These are phyloP conservation scores for Cytidiella melzeri DNA, from an alignment of 768 basidiomycete species.

Conservation along the genomic window DNA sequence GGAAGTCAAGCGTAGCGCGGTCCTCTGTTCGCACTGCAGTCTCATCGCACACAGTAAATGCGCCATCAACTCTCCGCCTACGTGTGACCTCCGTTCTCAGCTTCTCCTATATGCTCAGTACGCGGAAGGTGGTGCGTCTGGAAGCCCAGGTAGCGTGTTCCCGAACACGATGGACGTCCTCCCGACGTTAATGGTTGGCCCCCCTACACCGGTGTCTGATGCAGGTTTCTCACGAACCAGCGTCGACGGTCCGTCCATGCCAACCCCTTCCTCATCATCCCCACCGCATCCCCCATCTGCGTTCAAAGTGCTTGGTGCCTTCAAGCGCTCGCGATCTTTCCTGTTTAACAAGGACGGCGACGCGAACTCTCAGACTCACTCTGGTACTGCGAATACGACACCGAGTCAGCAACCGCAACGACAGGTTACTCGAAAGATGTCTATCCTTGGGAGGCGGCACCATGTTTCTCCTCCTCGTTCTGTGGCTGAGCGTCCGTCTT, in stretches of 20 bases:
- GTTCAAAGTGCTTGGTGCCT: slow-evolving; percentile 59
- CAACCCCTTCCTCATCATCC: slow-evolving; percentile 25
- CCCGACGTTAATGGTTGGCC: slow-evolving; percentile 27
- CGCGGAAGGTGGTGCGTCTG: slow-evolving; percentile 58
- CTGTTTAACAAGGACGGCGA: slow-evolving; percentile 22
- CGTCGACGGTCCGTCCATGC: slow-evolving; percentile 32
- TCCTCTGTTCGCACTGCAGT: slow-evolving; percentile 85
- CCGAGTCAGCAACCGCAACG: slow-evolving; percentile 16
- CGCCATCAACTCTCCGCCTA: slow-evolving; percentile 63
- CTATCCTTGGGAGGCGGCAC: slow-evolving; percentile 31
- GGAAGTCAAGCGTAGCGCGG: slow-evolving; percentile 78
- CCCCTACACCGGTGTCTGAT: slow-evolving; percentile 49
- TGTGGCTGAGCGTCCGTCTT: slow-evolving; percentile 44
- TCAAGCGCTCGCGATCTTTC: slow-evolving; percentile 61
- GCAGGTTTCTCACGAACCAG: slow-evolving; percentile 40
- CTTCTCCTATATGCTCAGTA: slow-evolving; percentile 75
- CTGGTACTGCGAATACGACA: too few relatives aligned
- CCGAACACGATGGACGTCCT: slow-evolving; percentile 46
- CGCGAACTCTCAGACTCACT: neutral
- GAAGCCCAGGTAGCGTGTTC: slow-evolving; percentile 40
- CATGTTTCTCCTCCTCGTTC: slow-evolving; percentile 12
- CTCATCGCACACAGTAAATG: slow-evolving; percentile 84
- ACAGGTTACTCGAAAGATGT: slow-evolving; percentile 25
- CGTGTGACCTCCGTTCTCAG: slow-evolving; percentile 77
- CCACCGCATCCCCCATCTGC: slow-evolving; percentile 45